A percentile compares a stretch with the other conserved stretches of the same genome.
Evolutionary conservation across 2,329 filamentous ascomycete species (phyloP).

Genomic region (Purpureocillium takamizusanense): DNA sequence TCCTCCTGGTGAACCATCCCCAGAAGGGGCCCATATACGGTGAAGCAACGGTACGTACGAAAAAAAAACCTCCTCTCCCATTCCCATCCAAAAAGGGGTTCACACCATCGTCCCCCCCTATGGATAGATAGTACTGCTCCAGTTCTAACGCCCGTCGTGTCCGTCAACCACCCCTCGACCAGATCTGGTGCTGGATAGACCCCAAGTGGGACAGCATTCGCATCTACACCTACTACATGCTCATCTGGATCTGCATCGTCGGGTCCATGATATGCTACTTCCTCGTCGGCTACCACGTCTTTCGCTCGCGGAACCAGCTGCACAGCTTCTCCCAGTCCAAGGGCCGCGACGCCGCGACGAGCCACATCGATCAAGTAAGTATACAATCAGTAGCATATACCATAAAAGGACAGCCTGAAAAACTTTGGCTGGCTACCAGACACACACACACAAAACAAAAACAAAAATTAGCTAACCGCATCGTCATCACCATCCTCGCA

Average conservation of each 20-base stretch:
- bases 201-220: slow-evolving; percentile 44
- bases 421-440: too few relatives aligned
- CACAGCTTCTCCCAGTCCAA: slow-evolving; percentile 38
- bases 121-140: too few relatives aligned
- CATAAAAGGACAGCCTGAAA: too few relatives aligned
- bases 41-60: slow-evolving; percentile 41
- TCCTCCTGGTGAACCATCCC: slow-evolving; percentile 45
- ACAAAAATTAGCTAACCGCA: neutral
- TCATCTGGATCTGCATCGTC: slow-evolving; percentile 51
- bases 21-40: slow-evolving; percentile 38
- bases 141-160: too few relatives aligned
- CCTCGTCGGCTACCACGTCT: slow-evolving; percentile 50
- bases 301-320: slow-evolving; percentile 46
- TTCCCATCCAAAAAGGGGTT: neutral
- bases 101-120: too few relatives aligned
- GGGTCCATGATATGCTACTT: slow-evolving; percentile 46
- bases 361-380: too few relatives aligned
- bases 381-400: too few relatives aligned
- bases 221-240: slow-evolving; percentile 53
- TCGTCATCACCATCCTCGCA: neutral
- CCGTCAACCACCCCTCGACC: neutral
- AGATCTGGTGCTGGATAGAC: slow-evolving; percentile 57
- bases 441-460: too few relatives aligned
- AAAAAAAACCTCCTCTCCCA: neutral
- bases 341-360: slow-evolving; percentile 15